Evolutionary conservation across 2,329 filamentous ascomycete species (phyloP).

Genomic region (Colletotrichum viniferum): DNA sequence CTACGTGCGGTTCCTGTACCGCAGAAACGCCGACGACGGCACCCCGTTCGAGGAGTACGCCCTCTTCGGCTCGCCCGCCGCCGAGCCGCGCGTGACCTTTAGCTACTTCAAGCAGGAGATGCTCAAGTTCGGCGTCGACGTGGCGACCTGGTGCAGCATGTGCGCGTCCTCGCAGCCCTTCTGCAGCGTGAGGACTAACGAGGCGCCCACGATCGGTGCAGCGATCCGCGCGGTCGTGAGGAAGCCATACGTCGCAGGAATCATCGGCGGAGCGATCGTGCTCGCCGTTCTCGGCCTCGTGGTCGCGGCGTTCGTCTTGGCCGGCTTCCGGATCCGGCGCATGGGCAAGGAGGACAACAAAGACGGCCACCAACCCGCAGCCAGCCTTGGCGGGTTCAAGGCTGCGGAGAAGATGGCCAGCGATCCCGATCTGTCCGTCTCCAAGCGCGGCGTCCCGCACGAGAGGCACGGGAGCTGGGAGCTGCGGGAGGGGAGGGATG

Average conservation of each 20-base stretch:
- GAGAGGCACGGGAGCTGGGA: constrained; percentile 58
- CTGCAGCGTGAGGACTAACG: constrained; percentile 32
- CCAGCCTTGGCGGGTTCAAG: constrained; percentile 44
- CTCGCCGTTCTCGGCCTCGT: constrained; percentile 39
- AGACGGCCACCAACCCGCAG: constrained; percentile 8
- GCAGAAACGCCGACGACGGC: constrained; percentile 49
- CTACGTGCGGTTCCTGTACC: constrained; percentile 62
- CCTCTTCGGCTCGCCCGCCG: constrained; percentile 43
- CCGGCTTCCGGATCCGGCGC: constrained; percentile 35
- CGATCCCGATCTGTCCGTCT: constrained; percentile 47
- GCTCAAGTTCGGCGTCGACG: constrained; percentile 35
- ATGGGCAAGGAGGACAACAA: not conserved
- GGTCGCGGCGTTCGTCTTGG: constrained; percentile 35
- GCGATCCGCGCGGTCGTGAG: not conserved
- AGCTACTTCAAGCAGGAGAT: constrained; percentile 42
- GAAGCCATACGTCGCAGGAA: constrained; percentile 45
- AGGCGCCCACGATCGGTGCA: not conserved
- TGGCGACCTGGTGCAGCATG: constrained; percentile 47
- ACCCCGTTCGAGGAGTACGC: constrained; percentile 39
- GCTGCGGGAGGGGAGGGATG: constrained; percentile 33
- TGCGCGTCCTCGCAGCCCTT: constrained; percentile 42
- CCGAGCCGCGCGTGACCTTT: constrained; percentile 39
- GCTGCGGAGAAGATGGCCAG: constrained; percentile 47
- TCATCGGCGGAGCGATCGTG: constrained; percentile 49
- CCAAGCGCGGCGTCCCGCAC: constrained; percentile 37